Base-by-base conservation (phyloP, 768 basidiomycete species). In the Dioszegia crocea region DNA sequence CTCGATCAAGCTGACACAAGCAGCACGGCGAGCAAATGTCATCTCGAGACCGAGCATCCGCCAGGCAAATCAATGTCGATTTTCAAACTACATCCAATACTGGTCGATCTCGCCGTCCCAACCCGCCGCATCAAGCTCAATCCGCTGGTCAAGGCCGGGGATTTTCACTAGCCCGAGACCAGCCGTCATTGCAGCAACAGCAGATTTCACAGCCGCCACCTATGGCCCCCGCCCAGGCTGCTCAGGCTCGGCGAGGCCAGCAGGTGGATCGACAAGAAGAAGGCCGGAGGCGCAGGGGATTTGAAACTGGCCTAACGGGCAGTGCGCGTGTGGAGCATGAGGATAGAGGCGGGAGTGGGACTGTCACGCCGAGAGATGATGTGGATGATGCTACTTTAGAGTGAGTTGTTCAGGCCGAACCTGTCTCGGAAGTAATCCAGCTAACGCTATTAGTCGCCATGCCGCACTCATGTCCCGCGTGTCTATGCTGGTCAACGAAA, bases 401-500 rank as follows among this genome's bases (percentile, higher is more conserved):
- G 69, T 75, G 61, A 73, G 74, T 5, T 52, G 0, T 17, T 21
- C 21, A n/a, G n/a, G n/a, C n/a, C n/a, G 6, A 23, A 56, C 8
- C 45, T 9, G 36, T 49, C 29, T 12, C 33, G 14, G 4, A 27
- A 36, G 33, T 39, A n/a, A 23, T 23, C 1, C 2, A 14, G 57
- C 27, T 40, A 31, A 62, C n/a, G 53, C 24, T 17, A 17, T 14
- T 21, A 47, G 46, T 24, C 43, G 57, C 3, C 85, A 91, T 62
- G 78, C 82, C 0, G 80, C 82, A 0, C 84, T 94, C 56, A 76
- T 88, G 9, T 72, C 80, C 0, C 84, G 89, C 16, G 79, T 98
- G 9, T 66, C 68, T 4, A 68, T 74, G 45, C 67, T 77, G 10
- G 75, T 78, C 46, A 55, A 62, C 5, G 75, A 75, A 27, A 77